Evolutionary conservation across 1,284 basidiomycete genomes (phyloP).

Genomic region (Serendipita sp.): DNA sequence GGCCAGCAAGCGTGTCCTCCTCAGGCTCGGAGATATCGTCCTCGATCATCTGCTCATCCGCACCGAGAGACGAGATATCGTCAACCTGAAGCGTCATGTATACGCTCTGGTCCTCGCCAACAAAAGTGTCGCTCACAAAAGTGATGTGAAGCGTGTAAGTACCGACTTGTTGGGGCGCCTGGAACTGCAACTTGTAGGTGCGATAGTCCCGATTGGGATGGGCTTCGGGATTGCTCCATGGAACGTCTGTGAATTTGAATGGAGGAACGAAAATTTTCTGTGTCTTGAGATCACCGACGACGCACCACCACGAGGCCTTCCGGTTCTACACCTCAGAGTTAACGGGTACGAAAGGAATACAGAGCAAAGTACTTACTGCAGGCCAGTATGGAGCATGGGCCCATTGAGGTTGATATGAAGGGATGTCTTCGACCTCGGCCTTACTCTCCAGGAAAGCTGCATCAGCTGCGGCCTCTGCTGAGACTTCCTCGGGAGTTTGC

Average conservation of each 20-base stretch:
- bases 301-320: constrained; percentile 80
- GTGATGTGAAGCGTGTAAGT: constrained; percentile 83
- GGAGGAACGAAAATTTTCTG: constrained; percentile 88
- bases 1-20: constrained; percentile 88
- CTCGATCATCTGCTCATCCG: constrained; percentile 51
- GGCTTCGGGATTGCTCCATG: constrained; percentile 42
- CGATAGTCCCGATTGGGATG: constrained; percentile 48
- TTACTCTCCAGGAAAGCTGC: constrained; percentile 51
- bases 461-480: constrained; percentile 46
- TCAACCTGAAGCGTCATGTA: constrained; percentile 66
- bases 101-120: constrained; percentile 51
- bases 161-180: constrained; percentile 77
- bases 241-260: constrained; percentile 68
- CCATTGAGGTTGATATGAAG: constrained; percentile 33
- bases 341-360: constrained; percentile 3
- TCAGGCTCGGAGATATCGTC: constrained; percentile 95
- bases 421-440: constrained; percentile 47
- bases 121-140: constrained; percentile 75
- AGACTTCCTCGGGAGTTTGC: constrained; percentile 20
- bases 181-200: constrained; percentile 84
- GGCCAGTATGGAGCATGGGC: constrained; percentile 91
- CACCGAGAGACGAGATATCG: constrained; percentile 42
- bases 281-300: constrained; percentile 83
- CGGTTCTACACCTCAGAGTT: constrained; percentile 38
- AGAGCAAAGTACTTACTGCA: constrained; percentile 36